These are phyloP conservation scores for Astragalus glycyphyllos DNA, from an alignment of 306 rosid species.

Conservation along the genomic window DNA sequence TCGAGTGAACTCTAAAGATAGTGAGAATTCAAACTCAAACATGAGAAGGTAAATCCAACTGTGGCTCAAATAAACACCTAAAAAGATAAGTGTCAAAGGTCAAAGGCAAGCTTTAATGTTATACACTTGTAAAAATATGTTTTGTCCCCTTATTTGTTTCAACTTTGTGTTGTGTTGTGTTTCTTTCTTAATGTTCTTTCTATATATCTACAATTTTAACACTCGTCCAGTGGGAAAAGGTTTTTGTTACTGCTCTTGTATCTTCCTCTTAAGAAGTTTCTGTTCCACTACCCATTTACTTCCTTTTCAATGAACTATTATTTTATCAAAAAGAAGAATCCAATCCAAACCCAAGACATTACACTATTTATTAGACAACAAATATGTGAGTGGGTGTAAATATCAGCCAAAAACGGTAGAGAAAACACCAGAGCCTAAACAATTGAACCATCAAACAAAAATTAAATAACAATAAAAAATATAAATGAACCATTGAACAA, in stretches of 20 bases:
- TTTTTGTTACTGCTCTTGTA: not conserved
- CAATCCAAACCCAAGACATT: constrained; percentile 10
- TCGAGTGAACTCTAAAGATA: not conserved
- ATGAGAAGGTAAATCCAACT: not conserved
- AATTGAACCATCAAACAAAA: not conserved
- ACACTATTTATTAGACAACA: not conserved
- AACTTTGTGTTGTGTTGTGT: not conserved
- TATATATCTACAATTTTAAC: not conserved
- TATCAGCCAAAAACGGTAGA: not conserved
- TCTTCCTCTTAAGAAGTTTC: not conserved
- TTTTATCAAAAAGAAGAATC: not conserved
- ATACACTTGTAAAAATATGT: too few relatives aligned
- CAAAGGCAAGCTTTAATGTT: too few relatives aligned
- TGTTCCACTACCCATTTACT: not conserved
- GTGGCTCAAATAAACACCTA: not conserved
- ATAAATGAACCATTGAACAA: constrained; percentile 8
- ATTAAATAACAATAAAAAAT: too few relatives aligned
- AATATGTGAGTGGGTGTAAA: not conserved
- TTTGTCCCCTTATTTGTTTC: not conserved
- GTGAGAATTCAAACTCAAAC: not conserved
- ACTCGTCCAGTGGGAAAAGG: not conserved
- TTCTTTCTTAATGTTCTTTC: not conserved
- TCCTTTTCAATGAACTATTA: not conserved
- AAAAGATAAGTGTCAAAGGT: not conserved
- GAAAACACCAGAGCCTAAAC: constrained; percentile 3